These are phyloP conservation scores for Avena insularis DNA, from an alignment of 176 grass and related monocot genomes.

Conservation along the genomic window DNA sequence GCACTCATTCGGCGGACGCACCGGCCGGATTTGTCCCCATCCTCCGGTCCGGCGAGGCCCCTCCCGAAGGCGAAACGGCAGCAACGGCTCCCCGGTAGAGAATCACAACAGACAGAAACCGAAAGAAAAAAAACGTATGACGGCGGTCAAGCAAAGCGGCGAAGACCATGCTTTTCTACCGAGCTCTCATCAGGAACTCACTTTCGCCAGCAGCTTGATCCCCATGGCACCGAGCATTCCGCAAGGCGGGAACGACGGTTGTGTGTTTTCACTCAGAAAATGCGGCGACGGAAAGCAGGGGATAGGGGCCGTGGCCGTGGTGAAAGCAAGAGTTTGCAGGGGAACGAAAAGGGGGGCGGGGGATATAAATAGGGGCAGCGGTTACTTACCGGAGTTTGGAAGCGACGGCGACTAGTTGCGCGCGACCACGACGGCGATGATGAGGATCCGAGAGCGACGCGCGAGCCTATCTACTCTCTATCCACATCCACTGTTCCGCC, in stretches of 20 bases:
- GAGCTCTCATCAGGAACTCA: neutral
- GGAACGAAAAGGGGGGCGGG: neutral
- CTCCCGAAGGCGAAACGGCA: neutral
- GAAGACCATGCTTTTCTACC: neutral
- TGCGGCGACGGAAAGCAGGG: neutral
- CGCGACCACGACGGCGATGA: neutral
- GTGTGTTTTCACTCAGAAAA: neutral
- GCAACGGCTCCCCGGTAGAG: neutral
- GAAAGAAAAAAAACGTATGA: neutral
- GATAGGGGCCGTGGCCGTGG: neutral
- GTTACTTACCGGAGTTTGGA: conserved; percentile 47
- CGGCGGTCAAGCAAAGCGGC: neutral
- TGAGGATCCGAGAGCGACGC: conserved; percentile 7
- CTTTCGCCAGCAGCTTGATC: neutral
- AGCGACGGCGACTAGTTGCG: conserved; percentile 24
- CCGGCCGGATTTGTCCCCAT: neutral
- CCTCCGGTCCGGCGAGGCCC: neutral
- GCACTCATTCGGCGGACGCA: neutral
- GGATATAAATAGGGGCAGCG: neutral
- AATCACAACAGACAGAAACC: neutral
- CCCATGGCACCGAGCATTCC: neutral
- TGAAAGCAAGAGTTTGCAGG: neutral
- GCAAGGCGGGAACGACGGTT: neutral
- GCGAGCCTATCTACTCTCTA: neutral
- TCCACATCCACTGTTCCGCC: neutral